Percentiles rank a stretch among this genome's conserved stretches.
Conservation (phyloP, 176 grass and related monocot species). For the Carex cristatella region DNA sequence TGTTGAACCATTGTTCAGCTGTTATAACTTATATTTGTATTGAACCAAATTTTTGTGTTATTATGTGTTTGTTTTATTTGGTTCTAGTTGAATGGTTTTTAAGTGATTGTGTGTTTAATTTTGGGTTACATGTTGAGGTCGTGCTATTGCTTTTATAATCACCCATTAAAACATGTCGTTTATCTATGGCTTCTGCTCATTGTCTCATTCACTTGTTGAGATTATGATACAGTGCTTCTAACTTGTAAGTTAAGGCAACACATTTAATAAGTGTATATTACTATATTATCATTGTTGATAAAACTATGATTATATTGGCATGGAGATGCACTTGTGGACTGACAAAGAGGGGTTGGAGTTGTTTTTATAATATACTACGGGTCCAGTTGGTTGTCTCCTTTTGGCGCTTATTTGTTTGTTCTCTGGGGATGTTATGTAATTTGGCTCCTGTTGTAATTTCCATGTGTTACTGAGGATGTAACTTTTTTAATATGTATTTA, state of each 20-base stretch:
- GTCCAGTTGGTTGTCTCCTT: slow-evolving; percentile 2
- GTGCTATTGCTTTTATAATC: neutral
- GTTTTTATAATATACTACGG: neutral
- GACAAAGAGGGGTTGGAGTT: neutral
- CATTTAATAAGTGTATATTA: neutral
- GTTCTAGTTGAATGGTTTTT: neutral
- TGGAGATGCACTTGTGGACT: neutral
- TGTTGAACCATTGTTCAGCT: neutral
- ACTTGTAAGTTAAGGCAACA: neutral
- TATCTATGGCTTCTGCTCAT: neutral
- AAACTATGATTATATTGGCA: neutral
- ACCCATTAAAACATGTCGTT: neutral
- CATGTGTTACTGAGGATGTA: neutral
- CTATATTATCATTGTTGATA: too few species aligned
- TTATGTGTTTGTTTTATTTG: neutral
- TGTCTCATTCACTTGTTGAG: slow-evolving; percentile 13
- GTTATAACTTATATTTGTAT: neutral
- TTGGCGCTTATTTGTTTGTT: slow-evolving; percentile 1
- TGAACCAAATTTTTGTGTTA: neutral
- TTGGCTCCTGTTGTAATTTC: neutral
- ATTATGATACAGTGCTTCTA: neutral
- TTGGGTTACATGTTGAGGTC: neutral
- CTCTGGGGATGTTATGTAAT: neutral
- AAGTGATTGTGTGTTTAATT: neutral
- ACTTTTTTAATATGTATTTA: neutral